These are phyloP conservation scores for Astrephomene gubernaculifera DNA, from an alignment of 139 green algal genomes.

Conservation along the genomic window DNA sequence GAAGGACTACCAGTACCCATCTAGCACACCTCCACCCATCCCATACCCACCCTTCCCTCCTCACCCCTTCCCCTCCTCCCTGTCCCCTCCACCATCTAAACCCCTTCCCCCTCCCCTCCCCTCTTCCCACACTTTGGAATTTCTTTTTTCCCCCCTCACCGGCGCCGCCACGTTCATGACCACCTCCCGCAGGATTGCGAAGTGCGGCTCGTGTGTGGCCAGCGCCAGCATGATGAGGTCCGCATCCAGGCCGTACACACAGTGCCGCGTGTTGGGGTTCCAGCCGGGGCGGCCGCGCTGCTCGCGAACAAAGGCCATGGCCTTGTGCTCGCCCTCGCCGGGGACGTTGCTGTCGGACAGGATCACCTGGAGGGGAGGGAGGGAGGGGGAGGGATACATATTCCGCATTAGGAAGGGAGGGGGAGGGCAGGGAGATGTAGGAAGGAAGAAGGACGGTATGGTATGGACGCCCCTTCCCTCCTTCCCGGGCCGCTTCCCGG, in stretches of 20 bases:
- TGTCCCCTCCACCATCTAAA: background rate
- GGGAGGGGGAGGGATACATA: background rate
- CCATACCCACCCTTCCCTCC: background rate
- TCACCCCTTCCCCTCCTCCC: background rate
- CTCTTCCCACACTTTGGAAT: background rate
- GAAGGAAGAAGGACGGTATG: background rate
- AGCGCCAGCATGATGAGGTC: conserved; percentile 98
- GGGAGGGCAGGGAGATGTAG: background rate
- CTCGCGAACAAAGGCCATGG: conserved; percentile 93
- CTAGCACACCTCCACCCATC: background rate
- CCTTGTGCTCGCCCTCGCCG: conserved; percentile 99
- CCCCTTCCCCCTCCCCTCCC: background rate
- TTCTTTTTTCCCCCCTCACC: background rate
- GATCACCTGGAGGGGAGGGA: conserved; percentile 82
- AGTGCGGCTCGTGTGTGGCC: conserved; percentile 86
- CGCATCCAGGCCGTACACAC: conserved; percentile 98
- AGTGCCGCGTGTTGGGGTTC: conserved; percentile 92
- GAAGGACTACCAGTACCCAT: too few relatives aligned
- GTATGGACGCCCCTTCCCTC: background rate
- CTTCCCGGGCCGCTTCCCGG: background rate
- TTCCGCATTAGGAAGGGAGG: background rate
- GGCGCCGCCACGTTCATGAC: conserved; percentile 20
- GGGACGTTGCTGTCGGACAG: conserved; percentile 95
- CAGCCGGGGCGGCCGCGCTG: conserved; percentile 89
- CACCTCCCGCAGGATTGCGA: conserved; percentile 89